Conservation (phyloP, 345 rosid species). For the Durio zibethinus region DNA sequence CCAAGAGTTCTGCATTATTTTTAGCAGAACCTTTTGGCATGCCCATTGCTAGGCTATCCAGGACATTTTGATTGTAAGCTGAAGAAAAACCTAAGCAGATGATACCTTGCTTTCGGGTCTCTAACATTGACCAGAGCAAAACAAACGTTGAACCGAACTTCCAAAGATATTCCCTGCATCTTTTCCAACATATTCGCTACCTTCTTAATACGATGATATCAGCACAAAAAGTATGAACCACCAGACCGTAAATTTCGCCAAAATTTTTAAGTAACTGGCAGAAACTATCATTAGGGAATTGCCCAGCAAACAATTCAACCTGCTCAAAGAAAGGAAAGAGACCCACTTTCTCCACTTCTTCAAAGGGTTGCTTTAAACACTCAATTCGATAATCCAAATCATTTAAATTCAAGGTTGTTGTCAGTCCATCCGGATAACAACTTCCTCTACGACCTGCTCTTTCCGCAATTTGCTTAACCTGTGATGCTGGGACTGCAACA, state of each 20-base stretch:
- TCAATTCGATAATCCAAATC: constrained; percentile 74
- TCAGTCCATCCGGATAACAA: constrained; percentile 79
- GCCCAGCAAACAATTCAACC: constrained; percentile 81
- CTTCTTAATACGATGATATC: constrained; percentile 80
- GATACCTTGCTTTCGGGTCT: constrained; percentile 89
- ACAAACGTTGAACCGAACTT: constrained; percentile 90
- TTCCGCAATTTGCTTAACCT: constrained; percentile 94
- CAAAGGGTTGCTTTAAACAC: constrained; percentile 85
- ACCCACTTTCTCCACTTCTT: constrained; percentile 72
- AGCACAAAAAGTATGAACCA: constrained; percentile 79
- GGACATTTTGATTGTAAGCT: constrained; percentile 56
- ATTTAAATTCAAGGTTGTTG: constrained; percentile 67
- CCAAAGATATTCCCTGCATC: constrained; percentile 64
- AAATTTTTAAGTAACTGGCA: constrained; percentile 68
- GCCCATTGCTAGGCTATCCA: constrained; percentile 84
- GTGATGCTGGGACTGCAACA: constrained; percentile 80
- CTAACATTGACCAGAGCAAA: constrained; percentile 90
- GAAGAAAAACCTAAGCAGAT: constrained; percentile 76
- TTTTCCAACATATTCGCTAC: constrained; percentile 95
- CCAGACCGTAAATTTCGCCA: constrained; percentile 71
- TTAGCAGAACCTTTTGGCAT: constrained; percentile 82
- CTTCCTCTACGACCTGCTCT: constrained; percentile 98
- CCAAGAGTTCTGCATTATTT: constrained; percentile 75
- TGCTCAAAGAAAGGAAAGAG: constrained; percentile 94
- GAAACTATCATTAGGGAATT: constrained; percentile 53